Conservation (phyloP, 2,329 filamentous ascomycete species). For the Exophiala oligosperma region DNA sequence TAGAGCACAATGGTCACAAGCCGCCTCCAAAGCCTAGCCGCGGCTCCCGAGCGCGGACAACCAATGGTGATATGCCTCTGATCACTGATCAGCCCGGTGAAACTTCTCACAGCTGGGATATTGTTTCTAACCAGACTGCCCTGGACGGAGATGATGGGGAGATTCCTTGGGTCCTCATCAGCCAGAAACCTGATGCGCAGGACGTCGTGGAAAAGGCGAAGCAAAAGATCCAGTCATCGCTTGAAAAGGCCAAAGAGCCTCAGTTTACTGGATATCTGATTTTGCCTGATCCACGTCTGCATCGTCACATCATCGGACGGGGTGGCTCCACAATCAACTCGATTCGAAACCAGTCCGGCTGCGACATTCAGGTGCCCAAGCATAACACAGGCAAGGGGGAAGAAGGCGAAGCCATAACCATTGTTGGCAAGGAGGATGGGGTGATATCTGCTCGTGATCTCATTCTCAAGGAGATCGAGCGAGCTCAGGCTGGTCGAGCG, state of each 20-base stretch:
- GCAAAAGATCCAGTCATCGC: slow-evolving; percentile 68
- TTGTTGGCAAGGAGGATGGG: slow-evolving; percentile 74
- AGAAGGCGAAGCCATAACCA: slow-evolving; percentile 80
- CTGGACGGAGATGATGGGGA: slow-evolving; percentile 35
- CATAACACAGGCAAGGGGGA: slow-evolving; percentile 63
- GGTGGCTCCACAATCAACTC: slow-evolving; percentile 88
- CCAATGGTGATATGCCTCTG: slow-evolving; percentile 69
- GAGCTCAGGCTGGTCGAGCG: slow-evolving; percentile 43
- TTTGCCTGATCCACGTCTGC: slow-evolving; percentile 83
- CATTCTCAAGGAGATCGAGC: slow-evolving; percentile 79
- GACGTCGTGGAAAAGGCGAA: slow-evolving; percentile 83
- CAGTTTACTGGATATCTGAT: slow-evolving; percentile 79
- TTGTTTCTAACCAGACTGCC: slow-evolving; percentile 50
- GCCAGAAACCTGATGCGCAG: slow-evolving; percentile 50
- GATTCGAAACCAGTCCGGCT: slow-evolving; percentile 88
- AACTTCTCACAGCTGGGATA: slow-evolving; percentile 78
- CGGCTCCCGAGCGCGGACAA: slow-evolving; percentile 42
- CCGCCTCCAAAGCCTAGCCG: slow-evolving; percentile 67
- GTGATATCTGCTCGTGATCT: slow-evolving; percentile 85
- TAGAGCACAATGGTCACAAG: slow-evolving; percentile 83
- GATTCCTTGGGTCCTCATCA: slow-evolving; percentile 84
- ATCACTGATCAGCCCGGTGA: slow-evolving; percentile 83
- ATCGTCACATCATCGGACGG: slow-evolving; percentile 86
- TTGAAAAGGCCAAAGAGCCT: slow-evolving; percentile 57
- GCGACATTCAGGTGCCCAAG: slow-evolving; percentile 89